Evolutionary conservation across 139 green algal species (phyloP), one percentile per base, ranked within the genome.

Genomic region (Auxenochlorella pyrenoidosa): DNA sequence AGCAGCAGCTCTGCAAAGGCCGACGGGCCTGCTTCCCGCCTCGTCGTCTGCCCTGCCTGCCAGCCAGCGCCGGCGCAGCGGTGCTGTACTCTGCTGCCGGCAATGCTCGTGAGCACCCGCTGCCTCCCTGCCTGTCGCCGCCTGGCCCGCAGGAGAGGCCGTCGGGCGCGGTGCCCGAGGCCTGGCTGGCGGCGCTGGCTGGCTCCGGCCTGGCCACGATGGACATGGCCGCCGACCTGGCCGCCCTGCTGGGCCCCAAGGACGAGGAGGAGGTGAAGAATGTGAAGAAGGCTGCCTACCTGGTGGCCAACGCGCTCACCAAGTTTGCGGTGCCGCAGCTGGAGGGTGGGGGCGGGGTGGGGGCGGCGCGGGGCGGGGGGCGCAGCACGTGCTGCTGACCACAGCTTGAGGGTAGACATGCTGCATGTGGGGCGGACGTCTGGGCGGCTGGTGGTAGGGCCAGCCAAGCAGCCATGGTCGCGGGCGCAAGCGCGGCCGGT

Each of bases 241-340:
- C 91, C 0, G 85, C 94, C 47, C 80, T 98, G 73, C 85, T 99
- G 73, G 86, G 91, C 0, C 47, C 85, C 40, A 99, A 99, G 91
- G 97, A 99, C 79, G 85, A 93, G 0, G 88, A 88, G 0, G 97
- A 99, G 91, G 80, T 96, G 21, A 89, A 93, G 12, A 96, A 97
- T 44, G 87, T 96, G 12, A 97, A 96, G 88, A 99, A 99, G 86
- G 96, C 97, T 3, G 95, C 95, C 5, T 95, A 96, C 72, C 92
- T 98, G 72, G 93, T 90, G 2, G 93, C 87, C 66, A 91, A 91
- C 43, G 92, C 91, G 26, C 93, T 97, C 89, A 92, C 96, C 82
- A 91, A 94, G 68, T 97, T 93, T 78, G 92, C 97, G 30, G 93
- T 98, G 12, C 89, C 85, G 0, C 81, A 96, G 86, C 43, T 98